These are phyloP conservation scores for Pythium angustatum DNA, from an alignment of 352 stramenopile genomes.

Conservation along the genomic window DNA sequence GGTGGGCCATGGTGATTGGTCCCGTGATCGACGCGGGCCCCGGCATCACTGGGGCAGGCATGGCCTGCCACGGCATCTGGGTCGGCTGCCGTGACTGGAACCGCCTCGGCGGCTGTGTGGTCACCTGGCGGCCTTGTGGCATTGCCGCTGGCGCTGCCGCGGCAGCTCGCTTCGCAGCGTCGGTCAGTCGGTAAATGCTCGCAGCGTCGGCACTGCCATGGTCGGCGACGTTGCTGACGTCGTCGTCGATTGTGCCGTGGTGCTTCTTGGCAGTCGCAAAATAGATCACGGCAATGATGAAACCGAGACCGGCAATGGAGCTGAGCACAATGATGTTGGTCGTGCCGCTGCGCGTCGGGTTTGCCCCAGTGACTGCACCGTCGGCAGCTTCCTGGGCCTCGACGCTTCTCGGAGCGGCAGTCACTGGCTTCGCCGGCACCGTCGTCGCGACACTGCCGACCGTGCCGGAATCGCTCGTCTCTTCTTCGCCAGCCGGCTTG, in stretches of 20 bases:
- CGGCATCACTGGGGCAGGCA: too few relatives aligned
- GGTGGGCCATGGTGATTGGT: too few relatives aligned
- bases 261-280: slow-evolving; percentile 9
- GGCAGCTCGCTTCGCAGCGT: slow-evolving; percentile 1
- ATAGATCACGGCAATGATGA: slow-evolving; percentile 18
- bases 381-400: not conserved
- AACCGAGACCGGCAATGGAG: slow-evolving; percentile 10
- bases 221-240: too few relatives aligned
- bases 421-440: not conserved
- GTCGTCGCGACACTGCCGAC: not conserved
- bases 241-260: slow-evolving; percentile 1
- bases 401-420: not conserved
- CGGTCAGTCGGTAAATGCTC: slow-evolving; percentile 20
- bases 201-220: not conserved
- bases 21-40: not conserved
- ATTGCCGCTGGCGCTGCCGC: not conserved
- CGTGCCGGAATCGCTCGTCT: not conserved
- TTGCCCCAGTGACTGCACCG: too few relatives aligned
- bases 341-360: not conserved
- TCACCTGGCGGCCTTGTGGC: not conserved
- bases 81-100: not conserved
- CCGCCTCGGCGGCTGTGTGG: not conserved
- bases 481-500: not conserved
- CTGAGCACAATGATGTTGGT: slow-evolving; percentile 21
- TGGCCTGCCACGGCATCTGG: slow-evolving; percentile 8